Evolutionary conservation across 106 monocot species (phyloP), one percentile per base, ranked within the genome.

Genomic region (Dendrobium officinale): DNA sequence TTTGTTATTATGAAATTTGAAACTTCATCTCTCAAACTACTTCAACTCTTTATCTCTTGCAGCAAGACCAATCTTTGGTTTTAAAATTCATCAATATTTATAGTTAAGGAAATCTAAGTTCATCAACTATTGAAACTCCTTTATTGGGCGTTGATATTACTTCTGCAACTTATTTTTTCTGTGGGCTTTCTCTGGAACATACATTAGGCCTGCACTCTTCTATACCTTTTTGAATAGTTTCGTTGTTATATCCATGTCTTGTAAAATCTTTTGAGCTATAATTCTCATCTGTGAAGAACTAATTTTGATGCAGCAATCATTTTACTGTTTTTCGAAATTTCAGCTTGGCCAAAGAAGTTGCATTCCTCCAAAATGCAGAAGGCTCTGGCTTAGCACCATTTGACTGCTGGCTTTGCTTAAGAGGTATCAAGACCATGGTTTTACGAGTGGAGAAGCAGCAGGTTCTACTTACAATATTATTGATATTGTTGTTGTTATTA

Each of bases 351-450:
- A 93, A 88, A 80, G 86, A 93, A 54, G 75, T 99, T 79, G 95
- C 93, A 78, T 95, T 99, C 78, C 79, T 99, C 77, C 99, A 99
- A 88, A 99, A 95, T 89, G 93, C 99, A 0, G 99, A 93, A 90
- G 99, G 95, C 45, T 81, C 88, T 90, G 99, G 95, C 19, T 88
- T 99, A 80, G 95, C 95, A 80, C 99, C 99, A 80, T 99, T 95
- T 88, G 95, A 95, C 78, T 99, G 93, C 76, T 95, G 99, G 95
- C 93, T 99, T 83, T 99, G 95, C 79, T 88, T 99, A 79, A 84
- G 93, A 67, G 99, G 93, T 48, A 86, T 99, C 78, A 95, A 93
- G 88, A 95, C 99, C 56, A 93, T 99, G 99, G 88, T 93, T 78
- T 85, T 99, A 80, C 89, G 99, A 75, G 88, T 99, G 54, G 95